Conservation (phyloP, 257 asterid genomes). For the Phtheirospermum japonicum region DNA sequence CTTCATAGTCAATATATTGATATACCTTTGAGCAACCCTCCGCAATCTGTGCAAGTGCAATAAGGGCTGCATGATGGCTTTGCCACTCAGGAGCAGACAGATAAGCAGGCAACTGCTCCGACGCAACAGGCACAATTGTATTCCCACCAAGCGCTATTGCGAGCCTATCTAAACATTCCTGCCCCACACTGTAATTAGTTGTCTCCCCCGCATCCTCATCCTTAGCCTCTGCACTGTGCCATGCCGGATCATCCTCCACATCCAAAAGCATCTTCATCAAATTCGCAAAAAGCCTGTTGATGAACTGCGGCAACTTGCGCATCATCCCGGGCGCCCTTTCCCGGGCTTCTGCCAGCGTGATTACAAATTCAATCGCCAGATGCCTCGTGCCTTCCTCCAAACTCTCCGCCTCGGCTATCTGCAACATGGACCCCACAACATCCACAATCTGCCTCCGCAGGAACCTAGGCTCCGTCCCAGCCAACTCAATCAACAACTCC, state of each 20-base stretch:
- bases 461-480: constrained; percentile 92
- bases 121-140: constrained; percentile 91
- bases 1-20: no score
- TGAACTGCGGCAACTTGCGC: constrained; percentile 96
- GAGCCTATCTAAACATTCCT: constrained; percentile 91
- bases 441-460: constrained; percentile 87
- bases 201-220: constrained; percentile 98
- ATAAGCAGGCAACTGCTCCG: constrained; percentile 74
- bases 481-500: constrained; percentile 89
- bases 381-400: constrained; percentile 95
- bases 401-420: constrained; percentile 83
- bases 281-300: constrained; percentile 70
- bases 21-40: constrained; percentile 99
- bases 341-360: constrained; percentile 90
- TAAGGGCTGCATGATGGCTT: constrained; percentile 88
- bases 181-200: constrained; percentile 84
- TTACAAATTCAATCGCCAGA: constrained; percentile 92
- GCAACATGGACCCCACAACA: constrained; percentile 93
- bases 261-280: constrained; percentile 87
- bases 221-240: constrained; percentile 86
- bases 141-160: constrained; percentile 90
- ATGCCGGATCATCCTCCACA: constrained; percentile 84
- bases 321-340: constrained; percentile 99
- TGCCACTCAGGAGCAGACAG: constrained; percentile 92
- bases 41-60: constrained; percentile 97